Evolutionary conservation across 2,329 filamentous ascomycete genomes (phyloP).

Genomic region (Trichoderma aggressivum): DNA sequence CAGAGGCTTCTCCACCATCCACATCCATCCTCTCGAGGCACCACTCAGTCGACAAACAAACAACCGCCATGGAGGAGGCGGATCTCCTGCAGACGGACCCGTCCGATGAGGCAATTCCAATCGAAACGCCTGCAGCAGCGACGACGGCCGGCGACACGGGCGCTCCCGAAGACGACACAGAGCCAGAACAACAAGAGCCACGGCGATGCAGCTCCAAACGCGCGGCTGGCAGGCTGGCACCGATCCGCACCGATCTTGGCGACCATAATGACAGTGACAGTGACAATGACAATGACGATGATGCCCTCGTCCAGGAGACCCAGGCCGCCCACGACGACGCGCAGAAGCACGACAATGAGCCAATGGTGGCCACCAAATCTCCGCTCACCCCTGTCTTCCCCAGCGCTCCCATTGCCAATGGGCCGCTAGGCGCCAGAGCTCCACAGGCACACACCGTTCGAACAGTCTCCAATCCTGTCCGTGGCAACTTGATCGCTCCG

Average conservation of each 20-base stretch:
- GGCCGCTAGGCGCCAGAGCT: constrained; percentile 9
- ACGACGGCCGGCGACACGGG: constrained; percentile 24
- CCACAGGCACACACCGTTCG: constrained; percentile 36
- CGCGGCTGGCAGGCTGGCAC: constrained; percentile 41
- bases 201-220: constrained; percentile 28
- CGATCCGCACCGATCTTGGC: constrained; percentile 50
- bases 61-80: not conserved
- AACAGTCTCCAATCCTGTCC: constrained; percentile 47
- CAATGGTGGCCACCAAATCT: constrained; percentile 76
- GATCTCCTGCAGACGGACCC: not conserved
- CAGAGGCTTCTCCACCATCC: constrained; percentile 14
- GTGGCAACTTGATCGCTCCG: constrained; percentile 44
- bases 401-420: constrained; percentile 25
- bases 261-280: not conserved
- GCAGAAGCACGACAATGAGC: constrained; percentile 77
- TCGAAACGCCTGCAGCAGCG: not conserved
- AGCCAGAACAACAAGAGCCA: not conserved
- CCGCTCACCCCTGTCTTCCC: constrained; percentile 67
- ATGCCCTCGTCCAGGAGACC: constrained; percentile 83
- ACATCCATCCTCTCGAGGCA: constrained; percentile 27
- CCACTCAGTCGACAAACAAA: constrained; percentile 25
- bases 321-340: constrained; percentile 61
- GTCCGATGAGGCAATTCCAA: not conserved
- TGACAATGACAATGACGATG: constrained; percentile 58
- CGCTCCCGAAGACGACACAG: not conserved